Base-by-base conservation (phyloP, 176 grass and related monocot genomes). In the Ensete ventricosum region DNA sequence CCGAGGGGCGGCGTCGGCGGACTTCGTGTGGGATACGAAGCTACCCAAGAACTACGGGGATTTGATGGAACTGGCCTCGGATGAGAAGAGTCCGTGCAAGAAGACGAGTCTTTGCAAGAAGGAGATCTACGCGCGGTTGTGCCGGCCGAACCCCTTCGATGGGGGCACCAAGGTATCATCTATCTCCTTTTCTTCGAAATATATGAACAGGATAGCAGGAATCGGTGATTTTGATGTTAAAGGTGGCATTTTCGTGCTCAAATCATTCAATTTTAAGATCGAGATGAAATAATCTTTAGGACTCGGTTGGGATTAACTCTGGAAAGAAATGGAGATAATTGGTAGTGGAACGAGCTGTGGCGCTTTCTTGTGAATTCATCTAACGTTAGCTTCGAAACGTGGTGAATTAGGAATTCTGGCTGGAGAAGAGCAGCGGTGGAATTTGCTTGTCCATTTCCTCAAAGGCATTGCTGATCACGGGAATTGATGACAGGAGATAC, bases 71-170 rank as follows among this genome's bases (percentile, higher is more conserved):
- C 9, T 71, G 11, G 19, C 68, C 8, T 51, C 68, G 14, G 48
- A 20, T 20, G 48, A n/a, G 68, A 71, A 7, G 68, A 51, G 8
- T 14, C 8, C 19, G 17, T 17, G 57, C n/a, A 60, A 60, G n/a
- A 60, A 60, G 16, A 8, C 43, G 19, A 9, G 68, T 11, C 24
- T 71, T 71, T 71, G 68, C 68, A 71, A 51, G 48, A 71, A 52
- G 68, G 68, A 71, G 49, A 71, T 71, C 68, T 71, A 71, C 48
- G 68, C 49, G 68, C 68, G 49, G 68, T 20, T 71, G 34, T 71
- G 68, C 68, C 14, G 34, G 14, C 29, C 68, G 48, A 71, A 51
- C 43, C 34, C 68, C 16, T 71, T 71, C 49, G 68, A 71, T 51
- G 68, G 68, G 43, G 68, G 68, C 68, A 51, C 68, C 27, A 71